These are phyloP conservation scores for Klebsormidium nitens DNA, from an alignment of 139 green algal species.

Conservation along the genomic window DNA sequence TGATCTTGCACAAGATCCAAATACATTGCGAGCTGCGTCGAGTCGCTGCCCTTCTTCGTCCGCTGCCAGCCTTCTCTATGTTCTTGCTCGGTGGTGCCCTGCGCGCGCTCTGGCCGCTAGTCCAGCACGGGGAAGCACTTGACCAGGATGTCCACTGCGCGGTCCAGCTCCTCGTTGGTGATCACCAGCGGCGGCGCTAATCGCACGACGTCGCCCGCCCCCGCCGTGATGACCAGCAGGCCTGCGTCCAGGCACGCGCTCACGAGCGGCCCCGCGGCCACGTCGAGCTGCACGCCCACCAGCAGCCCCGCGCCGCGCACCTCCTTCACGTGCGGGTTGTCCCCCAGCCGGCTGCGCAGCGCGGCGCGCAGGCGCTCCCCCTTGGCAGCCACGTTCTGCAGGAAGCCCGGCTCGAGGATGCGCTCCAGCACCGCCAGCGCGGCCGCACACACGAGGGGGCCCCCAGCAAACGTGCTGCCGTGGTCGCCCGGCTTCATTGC, in stretches of 20 bases:
- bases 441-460: conserved; percentile 80
- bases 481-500: conserved; percentile 92
- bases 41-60: no score
- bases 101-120: no score
- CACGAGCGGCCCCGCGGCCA: conserved; percentile 65
- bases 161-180: conserved; percentile 79
- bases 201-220: conserved; percentile 83
- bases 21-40: no score
- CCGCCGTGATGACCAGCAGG: conserved; percentile 90
- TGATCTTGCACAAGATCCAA: no score
- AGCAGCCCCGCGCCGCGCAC: conserved; percentile 86
- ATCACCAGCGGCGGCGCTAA: conserved; percentile 91
- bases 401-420: conserved; percentile 67
- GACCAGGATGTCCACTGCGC: conserved; percentile 31
- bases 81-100: no score
- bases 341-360: conserved; percentile 57
- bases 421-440: conserved; percentile 44
- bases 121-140: no score
- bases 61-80: no score
- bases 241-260: conserved; percentile 62
- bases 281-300: conserved; percentile 87
- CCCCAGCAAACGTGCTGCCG: conserved; percentile 95
- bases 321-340: conserved; percentile 79
- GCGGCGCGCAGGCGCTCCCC: conserved; percentile 67
- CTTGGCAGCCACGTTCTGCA: conserved; percentile 65